phyloP scores from a whole-genome alignment of 208 protist genomes.

The Tritrichomonas musculus region DNA sequence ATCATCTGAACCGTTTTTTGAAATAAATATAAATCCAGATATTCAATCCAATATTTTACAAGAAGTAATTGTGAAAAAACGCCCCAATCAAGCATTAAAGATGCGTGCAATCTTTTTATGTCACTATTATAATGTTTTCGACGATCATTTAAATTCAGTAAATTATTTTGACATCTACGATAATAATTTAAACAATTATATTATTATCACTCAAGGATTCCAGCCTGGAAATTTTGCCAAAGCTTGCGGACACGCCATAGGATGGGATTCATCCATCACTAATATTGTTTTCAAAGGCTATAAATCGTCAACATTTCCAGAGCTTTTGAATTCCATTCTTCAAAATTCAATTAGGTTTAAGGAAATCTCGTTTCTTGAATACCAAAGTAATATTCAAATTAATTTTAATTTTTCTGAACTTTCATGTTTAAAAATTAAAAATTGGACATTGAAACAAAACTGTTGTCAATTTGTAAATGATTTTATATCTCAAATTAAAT shows the following conservation, averaged over 20 bases:
- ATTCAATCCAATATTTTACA: not conserved
- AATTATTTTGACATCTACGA: not conserved
- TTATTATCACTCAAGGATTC: not conserved
- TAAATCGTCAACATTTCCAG: not conserved
- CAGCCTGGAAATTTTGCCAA: not conserved
- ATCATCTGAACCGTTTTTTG: not conserved
- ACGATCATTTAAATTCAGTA: not conserved
- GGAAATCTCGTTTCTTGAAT: not conserved
- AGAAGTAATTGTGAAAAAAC: not conserved
- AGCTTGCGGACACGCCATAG: not conserved
- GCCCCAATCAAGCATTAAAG: not conserved
- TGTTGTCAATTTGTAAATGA: not conserved
- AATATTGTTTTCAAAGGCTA: not conserved
- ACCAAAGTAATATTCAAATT: not conserved
- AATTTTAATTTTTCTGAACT: no score
- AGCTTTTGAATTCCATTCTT: not conserved
- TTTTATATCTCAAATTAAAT: not conserved
- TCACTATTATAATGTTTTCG: not conserved
- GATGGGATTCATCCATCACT: not conserved
- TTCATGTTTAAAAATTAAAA: no score
- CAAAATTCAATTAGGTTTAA: not conserved
- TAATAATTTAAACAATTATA: not conserved
- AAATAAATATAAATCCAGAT: no score
- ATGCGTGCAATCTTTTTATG: not conserved
- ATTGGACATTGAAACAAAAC: not conserved